Evolutionary conservation across 306 rosid species (phyloP).

Genomic region (Dicorynia guianensis): DNA sequence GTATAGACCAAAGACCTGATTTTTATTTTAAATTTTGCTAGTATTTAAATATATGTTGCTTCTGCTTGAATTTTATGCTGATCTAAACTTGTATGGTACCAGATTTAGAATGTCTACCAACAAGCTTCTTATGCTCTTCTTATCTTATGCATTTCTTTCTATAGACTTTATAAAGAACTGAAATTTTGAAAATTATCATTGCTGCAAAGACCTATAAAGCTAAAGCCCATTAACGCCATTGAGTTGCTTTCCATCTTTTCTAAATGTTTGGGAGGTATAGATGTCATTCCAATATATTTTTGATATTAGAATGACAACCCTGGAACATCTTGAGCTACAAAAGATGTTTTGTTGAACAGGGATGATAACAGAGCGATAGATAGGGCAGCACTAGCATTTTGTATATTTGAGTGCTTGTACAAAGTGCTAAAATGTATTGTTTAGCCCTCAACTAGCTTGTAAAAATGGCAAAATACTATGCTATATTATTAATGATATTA

Average conservation of each 20-base stretch:
- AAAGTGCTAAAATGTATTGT: slow-evolving; percentile 14
- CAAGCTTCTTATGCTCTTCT: not conserved
- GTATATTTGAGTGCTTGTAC: too few relatives aligned
- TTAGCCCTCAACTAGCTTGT: slow-evolving; percentile 5
- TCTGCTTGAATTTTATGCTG: not conserved
- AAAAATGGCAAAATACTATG: too few relatives aligned
- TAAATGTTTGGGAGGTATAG: not conserved
- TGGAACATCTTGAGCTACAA: too few relatives aligned
- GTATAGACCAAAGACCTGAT: not conserved
- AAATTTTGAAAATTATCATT: not conserved
- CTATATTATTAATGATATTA: too few relatives aligned
- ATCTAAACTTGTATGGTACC: not conserved
- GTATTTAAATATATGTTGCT: not conserved
- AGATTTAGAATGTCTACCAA: not conserved
- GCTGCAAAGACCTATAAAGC: slow-evolving; percentile 2
- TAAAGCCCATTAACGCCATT: not conserved
- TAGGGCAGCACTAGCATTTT: too few relatives aligned
- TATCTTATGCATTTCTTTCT: not conserved
- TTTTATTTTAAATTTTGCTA: not conserved
- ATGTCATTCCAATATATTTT: not conserved
- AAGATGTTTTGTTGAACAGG: too few relatives aligned
- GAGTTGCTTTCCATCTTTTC: slow-evolving; percentile 14
- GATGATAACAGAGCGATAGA: too few relatives aligned
- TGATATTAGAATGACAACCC: too few relatives aligned
- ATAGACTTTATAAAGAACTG: slow-evolving; percentile 7